Percentiles rank a stretch among this genome's conserved stretches.
Conservation (phyloP, 176 grass and related monocot species). For the Bolboschoenus planiculmis region DNA sequence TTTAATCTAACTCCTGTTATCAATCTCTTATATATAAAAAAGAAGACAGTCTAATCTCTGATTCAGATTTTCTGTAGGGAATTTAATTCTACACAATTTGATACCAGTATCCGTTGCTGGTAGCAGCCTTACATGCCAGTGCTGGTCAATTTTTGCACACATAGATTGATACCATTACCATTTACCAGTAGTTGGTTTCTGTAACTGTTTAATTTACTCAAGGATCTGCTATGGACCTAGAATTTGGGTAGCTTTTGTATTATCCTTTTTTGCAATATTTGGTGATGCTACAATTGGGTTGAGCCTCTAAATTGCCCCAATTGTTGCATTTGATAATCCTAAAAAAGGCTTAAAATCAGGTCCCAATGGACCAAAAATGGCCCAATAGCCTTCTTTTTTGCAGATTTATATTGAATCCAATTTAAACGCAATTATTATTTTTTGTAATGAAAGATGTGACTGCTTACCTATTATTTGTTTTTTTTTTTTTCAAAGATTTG, state of each 20-base stretch:
- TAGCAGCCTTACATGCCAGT: too few relatives aligned
- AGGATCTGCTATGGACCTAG: neutral
- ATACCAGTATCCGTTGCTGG: too few relatives aligned
- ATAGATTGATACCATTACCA: neutral
- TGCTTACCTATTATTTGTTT: neutral
- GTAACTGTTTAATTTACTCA: too few relatives aligned
- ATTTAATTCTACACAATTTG: too few relatives aligned
- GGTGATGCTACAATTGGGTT: neutral
- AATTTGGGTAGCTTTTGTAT: neutral
- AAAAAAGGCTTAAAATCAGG: neutral
- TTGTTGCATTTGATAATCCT: neutral
- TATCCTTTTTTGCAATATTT: neutral
- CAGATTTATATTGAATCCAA: neutral
- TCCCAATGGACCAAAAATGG: neutral
- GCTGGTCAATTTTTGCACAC: neutral
- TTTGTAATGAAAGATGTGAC: neutral
- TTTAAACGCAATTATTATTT: neutral
- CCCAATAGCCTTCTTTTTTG: neutral
- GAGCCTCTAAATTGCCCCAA: neutral
- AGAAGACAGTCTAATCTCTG: too few relatives aligned
- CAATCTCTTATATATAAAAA: too few relatives aligned
- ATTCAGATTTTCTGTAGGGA: too few relatives aligned
- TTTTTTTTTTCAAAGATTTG: neutral
- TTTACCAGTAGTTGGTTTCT: neutral
- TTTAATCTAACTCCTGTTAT: too few relatives aligned